Evolutionary conservation across 345 rosid genomes (phyloP).

Genomic region (Pistacia integerrima): DNA sequence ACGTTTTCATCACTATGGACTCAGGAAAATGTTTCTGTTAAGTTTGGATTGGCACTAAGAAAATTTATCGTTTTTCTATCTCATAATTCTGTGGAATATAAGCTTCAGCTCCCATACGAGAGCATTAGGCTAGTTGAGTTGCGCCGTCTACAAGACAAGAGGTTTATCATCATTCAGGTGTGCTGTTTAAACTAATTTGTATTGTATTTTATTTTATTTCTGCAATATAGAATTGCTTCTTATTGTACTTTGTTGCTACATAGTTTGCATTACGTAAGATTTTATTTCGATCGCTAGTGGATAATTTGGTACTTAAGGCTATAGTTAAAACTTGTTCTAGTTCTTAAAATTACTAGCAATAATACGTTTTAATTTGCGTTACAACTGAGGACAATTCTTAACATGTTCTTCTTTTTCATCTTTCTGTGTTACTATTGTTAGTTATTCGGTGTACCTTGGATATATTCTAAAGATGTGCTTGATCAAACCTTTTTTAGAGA

Average conservation of each 20-base stretch:
- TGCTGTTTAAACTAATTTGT: background rate
- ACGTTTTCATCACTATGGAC: slow-evolving; percentile 38
- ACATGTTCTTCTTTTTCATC: too few relatives aligned
- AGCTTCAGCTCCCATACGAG: slow-evolving; percentile 39
- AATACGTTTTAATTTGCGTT: too few relatives aligned
- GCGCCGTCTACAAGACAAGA: slow-evolving; percentile 5
- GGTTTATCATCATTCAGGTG: slow-evolving; percentile 42
- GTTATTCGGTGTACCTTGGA: slow-evolving; percentile 32
- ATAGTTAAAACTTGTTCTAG: too few relatives aligned
- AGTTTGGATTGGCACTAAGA: slow-evolving; percentile 21
- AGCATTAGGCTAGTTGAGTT: slow-evolving; percentile 38
- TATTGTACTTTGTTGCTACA: too few relatives aligned
- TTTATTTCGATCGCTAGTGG: too few relatives aligned
- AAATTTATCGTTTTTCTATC: slow-evolving; percentile 30
- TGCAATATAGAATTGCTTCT: too few relatives aligned
- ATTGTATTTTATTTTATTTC: too few relatives aligned
- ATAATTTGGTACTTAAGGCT: too few relatives aligned
- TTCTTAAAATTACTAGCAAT: too few relatives aligned
- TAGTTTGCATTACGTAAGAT: too few relatives aligned
- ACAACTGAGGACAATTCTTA: too few relatives aligned
- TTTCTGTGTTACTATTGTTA: background rate
- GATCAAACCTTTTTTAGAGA: slow-evolving; percentile 26
- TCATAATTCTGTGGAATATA: slow-evolving; percentile 11
- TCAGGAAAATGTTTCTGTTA: slow-evolving; percentile 18
- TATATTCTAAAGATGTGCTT: slow-evolving; percentile 23